phyloP scores from a whole-genome alignment of 2,329 filamentous ascomycete genomes.

The Nigrospora oryzae region DNA sequence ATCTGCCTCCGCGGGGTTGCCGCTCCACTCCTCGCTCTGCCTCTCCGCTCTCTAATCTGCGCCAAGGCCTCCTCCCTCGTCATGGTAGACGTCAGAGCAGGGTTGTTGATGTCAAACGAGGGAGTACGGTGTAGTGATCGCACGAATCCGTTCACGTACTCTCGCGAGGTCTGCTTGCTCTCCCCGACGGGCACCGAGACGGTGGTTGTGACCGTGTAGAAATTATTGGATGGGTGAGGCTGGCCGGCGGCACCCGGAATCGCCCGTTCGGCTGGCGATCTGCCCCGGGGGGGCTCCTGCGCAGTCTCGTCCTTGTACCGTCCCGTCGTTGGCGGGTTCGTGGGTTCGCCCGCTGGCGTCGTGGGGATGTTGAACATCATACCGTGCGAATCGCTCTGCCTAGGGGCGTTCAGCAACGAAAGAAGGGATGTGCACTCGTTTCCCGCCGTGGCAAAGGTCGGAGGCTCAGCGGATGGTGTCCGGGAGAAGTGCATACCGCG shows the following conservation, averaged over 20 bases:
- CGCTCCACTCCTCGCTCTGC: slow-evolving; percentile 59
- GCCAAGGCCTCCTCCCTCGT: slow-evolving; percentile 67
- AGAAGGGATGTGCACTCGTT: slow-evolving; percentile 50
- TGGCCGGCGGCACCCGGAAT: slow-evolving; percentile 3
- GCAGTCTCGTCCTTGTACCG: too few relatives aligned
- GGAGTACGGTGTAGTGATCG: slow-evolving; percentile 26
- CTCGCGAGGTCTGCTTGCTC: slow-evolving; percentile 32
- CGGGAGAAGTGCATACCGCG: slow-evolving; percentile 35
- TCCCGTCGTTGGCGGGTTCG: background rate
- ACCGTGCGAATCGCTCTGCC: slow-evolving; percentile 26
- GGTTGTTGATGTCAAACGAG: slow-evolving; percentile 46
- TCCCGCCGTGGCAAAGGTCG: slow-evolving; percentile 44
- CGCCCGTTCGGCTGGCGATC: background rate
- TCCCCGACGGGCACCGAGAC: slow-evolving; percentile 45
- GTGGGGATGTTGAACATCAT: slow-evolving; percentile 30
- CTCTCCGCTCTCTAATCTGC: slow-evolving; percentile 64
- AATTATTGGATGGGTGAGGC: slow-evolving; percentile 32
- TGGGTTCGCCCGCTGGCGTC: slow-evolving; percentile 23
- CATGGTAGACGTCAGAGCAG: slow-evolving; percentile 56
- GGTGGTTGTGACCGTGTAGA: slow-evolving; percentile 39
- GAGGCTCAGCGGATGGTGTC: slow-evolving; percentile 55
- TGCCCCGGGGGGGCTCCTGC: background rate
- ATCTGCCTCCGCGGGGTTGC: slow-evolving; percentile 53
- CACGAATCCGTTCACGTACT: slow-evolving; percentile 35
- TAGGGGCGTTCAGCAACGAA: slow-evolving; percentile 51